These are phyloP conservation scores for Xylaria sp. DNA, from an alignment of 2,329 filamentous ascomycete species.

Conservation along the genomic window DNA sequence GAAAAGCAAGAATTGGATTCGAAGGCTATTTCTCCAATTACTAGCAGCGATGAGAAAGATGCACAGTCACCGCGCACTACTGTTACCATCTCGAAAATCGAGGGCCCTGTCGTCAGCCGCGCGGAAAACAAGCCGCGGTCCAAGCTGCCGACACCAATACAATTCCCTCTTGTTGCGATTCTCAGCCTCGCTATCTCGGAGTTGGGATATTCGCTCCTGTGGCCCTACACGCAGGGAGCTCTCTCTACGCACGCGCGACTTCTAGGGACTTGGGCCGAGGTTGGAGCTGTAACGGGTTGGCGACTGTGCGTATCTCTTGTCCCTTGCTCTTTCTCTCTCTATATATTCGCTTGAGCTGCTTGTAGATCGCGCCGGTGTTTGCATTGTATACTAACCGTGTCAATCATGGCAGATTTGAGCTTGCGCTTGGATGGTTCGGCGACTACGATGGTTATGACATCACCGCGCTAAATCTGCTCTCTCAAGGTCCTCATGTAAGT, in stretches of 20 bases:
- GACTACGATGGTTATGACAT: slow-evolving; percentile 80
- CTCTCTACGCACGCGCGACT: slow-evolving; percentile 74
- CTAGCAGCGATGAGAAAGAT: slow-evolving; percentile 21
- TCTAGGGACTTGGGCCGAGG: slow-evolving; percentile 70
- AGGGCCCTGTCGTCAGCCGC: slow-evolving; percentile 37
- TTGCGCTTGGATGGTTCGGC: slow-evolving; percentile 78
- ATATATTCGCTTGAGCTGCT: neutral
- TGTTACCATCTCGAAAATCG: slow-evolving; percentile 45
- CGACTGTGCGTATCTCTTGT: slow-evolving; percentile 60
- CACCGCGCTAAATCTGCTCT: slow-evolving; percentile 73
- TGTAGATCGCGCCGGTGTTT: slow-evolving; percentile 5
- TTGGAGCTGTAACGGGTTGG: slow-evolving; percentile 65
- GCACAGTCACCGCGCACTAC: slow-evolving; percentile 36
- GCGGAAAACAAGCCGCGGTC: slow-evolving; percentile 41
- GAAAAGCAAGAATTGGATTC: slow-evolving; percentile 22
- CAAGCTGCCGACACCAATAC: slow-evolving; percentile 57
- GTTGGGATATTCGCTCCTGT: slow-evolving; percentile 70
- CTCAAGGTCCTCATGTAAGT: slow-evolving; percentile 77
- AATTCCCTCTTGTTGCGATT: slow-evolving; percentile 64
- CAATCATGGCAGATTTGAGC: slow-evolving; percentile 67
- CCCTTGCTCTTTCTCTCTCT: slow-evolving; percentile 14
- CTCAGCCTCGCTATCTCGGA: slow-evolving; percentile 72
- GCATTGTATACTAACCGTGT: slow-evolving; percentile 53
- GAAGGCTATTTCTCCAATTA: slow-evolving; percentile 7
- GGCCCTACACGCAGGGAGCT: slow-evolving; percentile 71